A percentile compares a stretch with the other conserved stretches of the same genome.
phyloP scores from a whole-genome alignment of 441 rosid genomes.

The Mallotus repandus region DNA sequence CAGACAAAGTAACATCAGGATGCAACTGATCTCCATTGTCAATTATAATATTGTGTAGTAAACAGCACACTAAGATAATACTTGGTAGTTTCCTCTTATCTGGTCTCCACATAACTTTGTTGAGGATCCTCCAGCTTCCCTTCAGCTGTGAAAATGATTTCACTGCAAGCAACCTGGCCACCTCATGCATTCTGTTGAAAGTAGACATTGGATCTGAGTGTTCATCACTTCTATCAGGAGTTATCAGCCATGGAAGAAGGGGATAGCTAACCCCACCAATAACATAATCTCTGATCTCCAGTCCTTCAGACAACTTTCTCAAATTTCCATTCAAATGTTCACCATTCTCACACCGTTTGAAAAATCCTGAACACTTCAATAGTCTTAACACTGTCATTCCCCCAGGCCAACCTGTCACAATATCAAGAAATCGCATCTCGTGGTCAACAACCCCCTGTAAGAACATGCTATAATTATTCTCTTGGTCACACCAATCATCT shows the following conservation, averaged over 20 bases:
- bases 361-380: conserved; percentile 78
- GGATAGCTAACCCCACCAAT: conserved; percentile 74
- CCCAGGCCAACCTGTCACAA: conserved; percentile 94
- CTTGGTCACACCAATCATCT: conserved; percentile 93
- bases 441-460: conserved; percentile 85
- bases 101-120: conserved; percentile 97
- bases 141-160: conserved; percentile 72
- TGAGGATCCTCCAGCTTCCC: conserved; percentile 92
- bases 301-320: conserved; percentile 38
- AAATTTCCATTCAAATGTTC: conserved; percentile 58
- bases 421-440: conserved; percentile 83
- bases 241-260: conserved; percentile 87
- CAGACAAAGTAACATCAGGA: conserved; percentile 61
- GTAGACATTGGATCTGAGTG: conserved; percentile 33
- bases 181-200: conserved; percentile 57
- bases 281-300: conserved; percentile 61
- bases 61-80: conserved; percentile 80
- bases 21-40: conserved; percentile 71
- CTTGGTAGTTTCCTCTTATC: conserved; percentile 87
- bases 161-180: conserved; percentile 65
- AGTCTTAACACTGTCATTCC: conserved; percentile 76
- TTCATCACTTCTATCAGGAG: conserved; percentile 52
- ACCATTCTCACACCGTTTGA: conserved; percentile 59
- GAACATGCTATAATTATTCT: conserved; percentile 84
- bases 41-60: conserved; percentile 78